Evolutionary conservation across 345 rosid species (phyloP), one percentile per base, ranked within the genome.

Genomic region (Psidium friedrichsthalianum): DNA sequence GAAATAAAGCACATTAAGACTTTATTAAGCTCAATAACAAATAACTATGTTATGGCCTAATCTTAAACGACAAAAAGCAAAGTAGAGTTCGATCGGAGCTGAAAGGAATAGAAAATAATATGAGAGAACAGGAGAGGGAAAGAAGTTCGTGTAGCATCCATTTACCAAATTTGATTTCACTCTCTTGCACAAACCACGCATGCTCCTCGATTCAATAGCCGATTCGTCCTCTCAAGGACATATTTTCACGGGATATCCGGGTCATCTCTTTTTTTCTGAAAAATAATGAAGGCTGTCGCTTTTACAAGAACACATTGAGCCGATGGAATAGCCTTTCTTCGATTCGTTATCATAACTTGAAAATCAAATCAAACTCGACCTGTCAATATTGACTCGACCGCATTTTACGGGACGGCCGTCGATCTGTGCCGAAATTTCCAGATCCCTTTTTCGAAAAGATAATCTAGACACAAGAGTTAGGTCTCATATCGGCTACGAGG

Each of bases 201-300:
- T 16, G 15, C 40, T 61, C 20, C 5, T 29, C 11, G 11, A 27
- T 61, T 27, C 21, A 4, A 61, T 27, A 29, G 29, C 2, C 40
- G 8, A 61, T 2, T 16, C 0, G 29, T 61, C 21, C 0, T 61
- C 2, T 0, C 5, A 29, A 61, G 9, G 0, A 0, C 10, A 29
- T 0, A 14, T 61, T 29, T 5, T 11, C 6, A 5, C 21, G 1
- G 14, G 74, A 21, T 22, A 56, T 56, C 5, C 58, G n/a, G 4
- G 11, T 8, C n/a, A 25, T 56, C 9, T 22, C n/a, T 54, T 21
- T 36, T 36, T 54, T 3, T 8, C 8, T 4, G 5, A 56, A 56
- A 56, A 56, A 56, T 4, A 22, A 12, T 3, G 25, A 56, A 10
- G 2, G 9, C 11, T 11, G 3, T 22, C 3, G 58, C 24, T 55